A percentile compares a stretch with the other conserved stretches of the same genome.
Evolutionary conservation across 2,329 filamentous ascomycete species (phyloP).

Genomic region (Diplodia seriata): DNA sequence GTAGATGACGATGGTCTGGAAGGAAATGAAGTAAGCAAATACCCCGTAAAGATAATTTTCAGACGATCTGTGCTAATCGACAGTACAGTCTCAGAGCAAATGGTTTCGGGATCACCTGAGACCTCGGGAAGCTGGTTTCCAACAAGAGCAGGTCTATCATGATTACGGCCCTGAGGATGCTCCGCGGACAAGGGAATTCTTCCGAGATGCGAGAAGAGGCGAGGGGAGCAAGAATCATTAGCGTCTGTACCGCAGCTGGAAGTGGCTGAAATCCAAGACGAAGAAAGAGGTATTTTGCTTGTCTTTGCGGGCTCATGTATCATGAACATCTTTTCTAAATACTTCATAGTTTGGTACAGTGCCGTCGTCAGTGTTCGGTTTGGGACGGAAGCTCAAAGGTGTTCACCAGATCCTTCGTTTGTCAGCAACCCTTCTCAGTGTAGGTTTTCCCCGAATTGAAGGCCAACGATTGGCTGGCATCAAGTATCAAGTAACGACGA

Average conservation of each 20-base stretch:
- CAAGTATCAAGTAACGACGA: not conserved
- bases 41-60: not conserved
- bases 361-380: not conserved
- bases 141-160: not conserved
- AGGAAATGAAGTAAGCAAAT: not conserved
- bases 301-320: no score
- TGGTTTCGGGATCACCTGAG: not conserved
- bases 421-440: not conserved
- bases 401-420: not conserved
- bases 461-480: not conserved
- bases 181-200: not conserved
- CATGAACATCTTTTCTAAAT: no score
- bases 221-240: not conserved
- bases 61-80: not conserved
- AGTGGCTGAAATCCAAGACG: no score
- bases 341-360: not conserved
- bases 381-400: not conserved
- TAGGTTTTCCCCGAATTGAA: not conserved
- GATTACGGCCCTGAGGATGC: not conserved
- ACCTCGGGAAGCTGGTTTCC: not conserved
- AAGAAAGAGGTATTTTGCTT: no score
- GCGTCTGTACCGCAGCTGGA: no score
- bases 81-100: not conserved
- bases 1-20: not conserved
- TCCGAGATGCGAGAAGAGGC: not conserved